Conservation (phyloP, 805 yeast species). For the Candida jianshihensis region DNA sequence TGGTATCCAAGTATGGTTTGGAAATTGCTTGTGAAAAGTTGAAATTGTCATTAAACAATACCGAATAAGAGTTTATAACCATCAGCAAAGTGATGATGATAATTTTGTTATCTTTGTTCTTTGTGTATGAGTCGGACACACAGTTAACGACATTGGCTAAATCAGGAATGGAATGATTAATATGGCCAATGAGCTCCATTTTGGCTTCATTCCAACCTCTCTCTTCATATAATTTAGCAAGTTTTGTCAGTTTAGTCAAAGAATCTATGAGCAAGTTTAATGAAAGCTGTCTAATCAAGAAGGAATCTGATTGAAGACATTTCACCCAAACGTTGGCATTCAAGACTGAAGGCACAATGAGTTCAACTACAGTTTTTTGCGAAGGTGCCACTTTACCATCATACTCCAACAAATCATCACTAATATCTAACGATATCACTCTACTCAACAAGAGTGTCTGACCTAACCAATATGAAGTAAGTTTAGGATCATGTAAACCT, state of each 20-base stretch:
- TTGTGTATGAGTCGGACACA: slow-evolving; percentile 34
- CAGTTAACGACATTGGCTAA: slow-evolving; percentile 35
- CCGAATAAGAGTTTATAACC: slow-evolving; percentile 34
- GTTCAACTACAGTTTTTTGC: slow-evolving; percentile 38
- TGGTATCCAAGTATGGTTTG: slow-evolving; percentile 30
- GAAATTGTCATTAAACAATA: slow-evolving; percentile 29
- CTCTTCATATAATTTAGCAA: slow-evolving; percentile 29
- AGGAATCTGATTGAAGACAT: slow-evolving; percentile 43
- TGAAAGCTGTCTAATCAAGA: slow-evolving; percentile 55
- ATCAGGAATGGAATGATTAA: slow-evolving; percentile 42
- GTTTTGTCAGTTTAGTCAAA: slow-evolving; percentile 44
- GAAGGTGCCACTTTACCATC: slow-evolving; percentile 27
- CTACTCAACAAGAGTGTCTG: slow-evolving; percentile 56
- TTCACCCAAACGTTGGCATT: slow-evolving; percentile 51
- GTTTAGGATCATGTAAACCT: slow-evolving; percentile 72
- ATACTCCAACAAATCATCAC: slow-evolving; percentile 28
- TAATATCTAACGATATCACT: slow-evolving; percentile 51
- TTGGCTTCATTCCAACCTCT: slow-evolving; percentile 36
- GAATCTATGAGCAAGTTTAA: slow-evolving; percentile 51
- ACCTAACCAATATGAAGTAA: slow-evolving; percentile 79
- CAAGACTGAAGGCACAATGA: slow-evolving; percentile 58
- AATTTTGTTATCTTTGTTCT: slow-evolving; percentile 34
- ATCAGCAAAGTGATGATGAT: slow-evolving; percentile 41
- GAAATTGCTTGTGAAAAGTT: slow-evolving; percentile 25
- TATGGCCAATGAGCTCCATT: slow-evolving; percentile 26